Percentiles rank a stretch among this genome's conserved stretches.
These are phyloP conservation scores for Cajanus cajan DNA, from an alignment of 306 rosid species.

Conservation along the genomic window DNA sequence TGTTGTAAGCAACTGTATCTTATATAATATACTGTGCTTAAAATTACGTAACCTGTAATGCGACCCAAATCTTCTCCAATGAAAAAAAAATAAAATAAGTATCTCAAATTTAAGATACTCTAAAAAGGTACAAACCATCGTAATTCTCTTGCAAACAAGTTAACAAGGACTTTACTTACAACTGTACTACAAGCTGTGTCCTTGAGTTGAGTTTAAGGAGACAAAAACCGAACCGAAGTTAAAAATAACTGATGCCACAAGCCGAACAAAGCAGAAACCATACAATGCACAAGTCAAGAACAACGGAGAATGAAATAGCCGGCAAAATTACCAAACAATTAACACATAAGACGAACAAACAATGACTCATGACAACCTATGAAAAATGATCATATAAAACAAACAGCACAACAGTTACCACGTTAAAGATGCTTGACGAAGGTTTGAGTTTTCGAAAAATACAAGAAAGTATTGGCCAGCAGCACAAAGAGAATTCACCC, in stretches of 20 bases:
- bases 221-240: neutral
- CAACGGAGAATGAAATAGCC: neutral
- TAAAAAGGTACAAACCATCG: too few species aligned
- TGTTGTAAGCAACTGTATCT: too few species aligned
- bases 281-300: neutral
- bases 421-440: slow-evolving; percentile 38
- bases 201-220: neutral
- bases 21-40: too few species aligned
- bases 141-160: neutral
- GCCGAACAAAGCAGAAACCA: neutral
- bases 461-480: neutral
- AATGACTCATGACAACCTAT: neutral
- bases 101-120: too few species aligned
- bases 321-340: neutral
- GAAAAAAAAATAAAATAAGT: too few species aligned
- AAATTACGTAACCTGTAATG: too few species aligned
- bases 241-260: neutral
- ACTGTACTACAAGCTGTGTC: neutral
- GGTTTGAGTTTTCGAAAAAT: slow-evolving; percentile 38
- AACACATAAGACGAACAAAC: neutral
- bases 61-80: too few species aligned
- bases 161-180: neutral
- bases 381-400: neutral
- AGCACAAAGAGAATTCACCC: neutral
- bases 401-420: slow-evolving; percentile 24